A percentile compares a stretch with the other conserved stretches of the same genome.
phyloP scores from a whole-genome alignment of 495 filamentous ascomycete species.

The Tuber aestivum region DNA sequence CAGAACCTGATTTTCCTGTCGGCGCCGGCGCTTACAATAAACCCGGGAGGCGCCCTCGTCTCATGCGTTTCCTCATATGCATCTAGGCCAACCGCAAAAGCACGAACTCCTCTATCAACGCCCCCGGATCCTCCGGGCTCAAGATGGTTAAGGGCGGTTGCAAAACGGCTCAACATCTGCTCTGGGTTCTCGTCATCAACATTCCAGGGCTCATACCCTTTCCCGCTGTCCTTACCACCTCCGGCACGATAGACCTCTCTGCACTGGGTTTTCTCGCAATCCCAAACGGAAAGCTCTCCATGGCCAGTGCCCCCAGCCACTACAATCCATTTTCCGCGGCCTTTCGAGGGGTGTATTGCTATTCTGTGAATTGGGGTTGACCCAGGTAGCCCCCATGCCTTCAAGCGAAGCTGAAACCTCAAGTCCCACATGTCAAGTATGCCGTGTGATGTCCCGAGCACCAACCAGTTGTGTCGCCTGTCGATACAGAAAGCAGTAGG shows the following conservation, averaged over 20 bases:
- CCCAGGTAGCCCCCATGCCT: slow-evolving; percentile 81
- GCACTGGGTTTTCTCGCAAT: slow-evolving; percentile 82
- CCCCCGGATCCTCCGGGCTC: slow-evolving; percentile 46
- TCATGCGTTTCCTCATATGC: slow-evolving; percentile 44
- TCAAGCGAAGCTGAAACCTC: slow-evolving; percentile 78
- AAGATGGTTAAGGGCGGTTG: slow-evolving; percentile 57
- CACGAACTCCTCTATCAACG: slow-evolving; percentile 55
- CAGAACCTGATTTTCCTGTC: slow-evolving; percentile 91
- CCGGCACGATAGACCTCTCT: slow-evolving; percentile 77
- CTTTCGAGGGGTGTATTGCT: slow-evolving; percentile 67
- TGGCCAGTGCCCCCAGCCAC: slow-evolving; percentile 82
- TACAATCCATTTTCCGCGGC: slow-evolving; percentile 71
- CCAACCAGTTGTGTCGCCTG: slow-evolving; percentile 75
- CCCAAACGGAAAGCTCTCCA: slow-evolving; percentile 94
- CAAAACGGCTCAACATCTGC: slow-evolving; percentile 82
- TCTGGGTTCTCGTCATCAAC: slow-evolving; percentile 86
- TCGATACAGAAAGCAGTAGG: slow-evolving; percentile 90
- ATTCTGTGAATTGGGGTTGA: slow-evolving; percentile 76
- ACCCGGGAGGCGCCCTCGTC: slow-evolving; percentile 46
- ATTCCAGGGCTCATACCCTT: slow-evolving; percentile 77
- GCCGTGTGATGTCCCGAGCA: slow-evolving; percentile 87
- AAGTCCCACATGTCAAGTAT: slow-evolving; percentile 94
- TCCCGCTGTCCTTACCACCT: slow-evolving; percentile 52
- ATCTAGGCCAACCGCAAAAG: slow-evolving; percentile 54
- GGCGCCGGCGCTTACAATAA: slow-evolving; percentile 77